These are phyloP conservation scores for Fusarium compactum DNA, from an alignment of 2,329 filamentous ascomycete species.

Conservation along the genomic window DNA sequence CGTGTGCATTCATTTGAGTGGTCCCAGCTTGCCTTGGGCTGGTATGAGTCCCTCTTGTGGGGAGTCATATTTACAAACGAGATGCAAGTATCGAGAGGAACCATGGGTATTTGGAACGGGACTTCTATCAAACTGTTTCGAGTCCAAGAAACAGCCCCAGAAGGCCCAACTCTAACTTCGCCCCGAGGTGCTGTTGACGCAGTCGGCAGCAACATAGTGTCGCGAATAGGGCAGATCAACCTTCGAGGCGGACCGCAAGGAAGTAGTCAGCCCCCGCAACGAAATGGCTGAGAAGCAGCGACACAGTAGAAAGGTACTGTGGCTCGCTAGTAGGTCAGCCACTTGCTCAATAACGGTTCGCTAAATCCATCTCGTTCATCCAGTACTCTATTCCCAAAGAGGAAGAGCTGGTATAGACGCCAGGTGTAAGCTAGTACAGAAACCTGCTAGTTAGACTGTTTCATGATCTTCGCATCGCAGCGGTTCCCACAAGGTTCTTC, in stretches of 20 bases:
- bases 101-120: slow-evolving; percentile 93
- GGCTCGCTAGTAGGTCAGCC: not conserved
- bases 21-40: slow-evolving; percentile 89
- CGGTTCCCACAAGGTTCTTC: slow-evolving; percentile 1
- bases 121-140: slow-evolving; percentile 89
- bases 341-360: slow-evolving; percentile 8
- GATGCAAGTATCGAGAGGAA: slow-evolving; percentile 87
- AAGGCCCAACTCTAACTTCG: slow-evolving; percentile 83
- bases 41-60: slow-evolving; percentile 97
- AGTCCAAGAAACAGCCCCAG: slow-evolving; percentile 84
- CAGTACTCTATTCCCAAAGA: slow-evolving; percentile 14
- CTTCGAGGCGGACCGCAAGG: slow-evolving; percentile 64
- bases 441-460: slow-evolving; percentile 19
- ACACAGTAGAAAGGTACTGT: not conserved
- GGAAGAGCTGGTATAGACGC: not conserved
- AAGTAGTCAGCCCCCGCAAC: slow-evolving; percentile 34
- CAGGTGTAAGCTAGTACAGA: slow-evolving; percentile 15
- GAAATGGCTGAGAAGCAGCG: slow-evolving; percentile 25
- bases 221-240: slow-evolving; percentile 85
- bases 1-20: slow-evolving; percentile 93
- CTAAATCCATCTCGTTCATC: slow-evolving; percentile 1
- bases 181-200: slow-evolving; percentile 93
- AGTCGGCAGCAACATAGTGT: slow-evolving; percentile 89
- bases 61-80: slow-evolving; percentile 91
- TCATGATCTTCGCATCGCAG: slow-evolving; percentile 19